Base-by-base conservation (phyloP, 352 stramenopile genomes). In the Albugo candida region DNA sequence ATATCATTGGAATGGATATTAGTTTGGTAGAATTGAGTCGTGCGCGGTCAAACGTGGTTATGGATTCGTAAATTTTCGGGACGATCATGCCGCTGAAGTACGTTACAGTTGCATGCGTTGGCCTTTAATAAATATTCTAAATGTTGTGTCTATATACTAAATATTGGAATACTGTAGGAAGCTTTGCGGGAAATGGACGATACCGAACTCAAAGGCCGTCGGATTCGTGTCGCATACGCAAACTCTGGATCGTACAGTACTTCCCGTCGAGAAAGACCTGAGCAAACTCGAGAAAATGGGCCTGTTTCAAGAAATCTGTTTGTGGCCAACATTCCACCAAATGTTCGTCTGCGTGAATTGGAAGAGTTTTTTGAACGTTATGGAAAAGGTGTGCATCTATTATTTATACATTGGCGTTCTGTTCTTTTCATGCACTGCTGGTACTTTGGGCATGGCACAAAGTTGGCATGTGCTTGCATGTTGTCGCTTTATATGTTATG, bases 261-360 rank as follows among this genome's bases (percentile, higher is more conserved):
- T 14, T 44, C 53, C 13, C 21, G 36, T 8, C 42, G 45, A 16
- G 36, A 43, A 31, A 24, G 36, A 17, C 13, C 35, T 8, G 16
- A 31, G 5, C 21, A 49, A 12, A 5, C 37, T 31, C 31, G 21
- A 6, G 20, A 27, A 14, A 18, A 45, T 16, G 37, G 38, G 12
- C 49, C 51, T 18, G 55, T 58, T 24, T 73, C 65, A 39, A 47
- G 52, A 41, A 81, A 70, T 24, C 47, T 81, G 27, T 81, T 80
- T 43, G 65, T 81, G 38, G 69, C 55, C 42, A 81, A 81, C 49
- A 81, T 81, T 43, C 65, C 65, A 12, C 58, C 69, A 6, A 63
- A 81, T 24, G 62, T 78, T 46, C 75, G 67, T 51, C 70, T 81
- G 60, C 65, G 65, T 46, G 57, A 76, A 14, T 37, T 81, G 37